Evolutionary conservation across 139 green algal genomes (phyloP), one percentile per base, ranked within the genome.

Genomic region (Eudorina sp.): DNA sequence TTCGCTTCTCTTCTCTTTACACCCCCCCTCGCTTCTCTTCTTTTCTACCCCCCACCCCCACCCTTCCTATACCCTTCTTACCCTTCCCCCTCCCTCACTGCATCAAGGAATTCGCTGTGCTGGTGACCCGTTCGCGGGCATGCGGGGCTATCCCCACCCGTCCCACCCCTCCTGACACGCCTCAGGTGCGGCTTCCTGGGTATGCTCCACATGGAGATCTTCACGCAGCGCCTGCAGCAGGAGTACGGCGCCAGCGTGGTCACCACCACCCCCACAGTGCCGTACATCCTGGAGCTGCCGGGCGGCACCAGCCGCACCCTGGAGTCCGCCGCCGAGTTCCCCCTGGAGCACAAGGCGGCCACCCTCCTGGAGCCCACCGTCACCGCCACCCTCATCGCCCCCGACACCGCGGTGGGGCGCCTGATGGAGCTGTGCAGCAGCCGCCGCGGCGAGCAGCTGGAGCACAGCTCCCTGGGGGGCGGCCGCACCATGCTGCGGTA

Each of bases 151-250:
- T n/a, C n/a, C n/a, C n/a, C n/a, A n/a, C n/a, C n/a, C n/a, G n/a
- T n/a, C n/a, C n/a, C n/a, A n/a, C n/a, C n/a, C n/a, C n/a, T n/a
- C n/a, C n/a, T n/a, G n/a, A n/a, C n/a, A n/a, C n/a, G n/a, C n/a
- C n/a, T n/a, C 46, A 80, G 83, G 66, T 95, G 89, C 85, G 94
- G 97, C 34, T 99, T 99, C 83, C 91, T 99, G 69, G 97, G 97
- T 19, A 90, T 98, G 73, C 93, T 99, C 27, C 97, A 99, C 94
- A 95, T 98, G 91, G 96, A 99, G 74, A 97, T 99, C 16, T 99
- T 99, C 86, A 94, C 95, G 36, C 95, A 97, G 91, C 92, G 96
- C 36, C 83, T 98, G 83, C 90, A 97, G 84, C 95, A 98, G 75
- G 96, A 99, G 92, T 93, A 98, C 83, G 94, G 92, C 31, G 92